Evolutionary conservation across 2,329 filamentous ascomycete species (phyloP).

Genomic region (Madurella fahalii): DNA sequence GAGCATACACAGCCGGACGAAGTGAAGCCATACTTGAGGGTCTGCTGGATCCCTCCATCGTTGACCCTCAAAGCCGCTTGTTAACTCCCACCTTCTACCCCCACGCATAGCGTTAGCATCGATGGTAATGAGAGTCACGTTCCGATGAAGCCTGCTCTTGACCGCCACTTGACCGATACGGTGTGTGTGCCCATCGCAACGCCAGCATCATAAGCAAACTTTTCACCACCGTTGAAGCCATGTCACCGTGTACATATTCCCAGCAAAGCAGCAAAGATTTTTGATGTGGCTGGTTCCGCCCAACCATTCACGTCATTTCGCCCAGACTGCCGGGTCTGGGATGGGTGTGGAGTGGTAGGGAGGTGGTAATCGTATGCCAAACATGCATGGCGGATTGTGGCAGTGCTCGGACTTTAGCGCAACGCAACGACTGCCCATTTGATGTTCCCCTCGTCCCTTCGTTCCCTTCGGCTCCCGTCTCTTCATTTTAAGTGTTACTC

Average conservation of each 20-base stretch:
- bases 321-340: background rate
- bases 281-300: background rate
- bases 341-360: background rate
- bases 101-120: background rate
- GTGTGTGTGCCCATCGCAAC: background rate
- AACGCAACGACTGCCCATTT: background rate
- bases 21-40: background rate
- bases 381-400: constrained; percentile 17
- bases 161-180: background rate
- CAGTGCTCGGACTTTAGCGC: constrained; percentile 11
- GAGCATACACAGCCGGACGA: background rate
- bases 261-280: background rate
- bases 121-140: constrained; percentile 11
- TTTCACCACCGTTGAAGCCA: background rate
- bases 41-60: background rate
- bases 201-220: background rate
- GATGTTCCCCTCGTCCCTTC: background rate
- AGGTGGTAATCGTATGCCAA: background rate
- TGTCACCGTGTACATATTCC: background rate
- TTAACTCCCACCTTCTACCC: background rate
- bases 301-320: constrained; percentile 3
- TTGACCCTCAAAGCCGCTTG: background rate
- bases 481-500: background rate
- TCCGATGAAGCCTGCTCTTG: background rate
- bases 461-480: background rate